phyloP scores from a whole-genome alignment of 768 basidiomycete species.

The Collybiopsis confluens region DNA sequence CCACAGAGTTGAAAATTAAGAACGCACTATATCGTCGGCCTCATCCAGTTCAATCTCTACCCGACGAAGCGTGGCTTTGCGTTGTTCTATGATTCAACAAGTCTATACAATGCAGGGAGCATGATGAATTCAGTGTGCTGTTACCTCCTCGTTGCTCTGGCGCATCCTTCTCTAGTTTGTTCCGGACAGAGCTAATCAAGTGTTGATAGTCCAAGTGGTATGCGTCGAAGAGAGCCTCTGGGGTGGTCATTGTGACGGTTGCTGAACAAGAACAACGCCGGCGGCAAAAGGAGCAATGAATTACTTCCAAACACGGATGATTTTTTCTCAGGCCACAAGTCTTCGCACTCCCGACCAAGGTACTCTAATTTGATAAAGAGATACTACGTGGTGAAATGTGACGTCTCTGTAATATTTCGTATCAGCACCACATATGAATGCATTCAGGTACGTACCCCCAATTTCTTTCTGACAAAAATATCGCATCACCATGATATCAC shows the following conservation, averaged over 20 bases:
- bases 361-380: too few species aligned
- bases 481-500: conserved; percentile 9
- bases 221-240: conserved; percentile 66
- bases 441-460: neutral
- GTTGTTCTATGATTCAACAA: conserved; percentile 52
- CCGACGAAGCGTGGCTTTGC: conserved; percentile 72
- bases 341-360: too few species aligned
- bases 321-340: neutral
- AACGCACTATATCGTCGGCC: conserved; percentile 85
- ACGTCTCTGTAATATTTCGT: conserved; percentile 2
- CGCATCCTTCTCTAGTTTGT: conserved; percentile 73
- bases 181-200: conserved; percentile 59
- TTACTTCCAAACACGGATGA: neutral
- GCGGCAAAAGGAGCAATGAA: neutral
- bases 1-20: neutral
- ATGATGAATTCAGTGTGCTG: conserved; percentile 13
- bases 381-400: too few species aligned
- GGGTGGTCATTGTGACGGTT: conserved; percentile 34
- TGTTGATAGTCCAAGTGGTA: conserved; percentile 85
- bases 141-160: conserved; percentile 66
- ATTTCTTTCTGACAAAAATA: neutral
- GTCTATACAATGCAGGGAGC: neutral
- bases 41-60: conserved; percentile 91
- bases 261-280: neutral
- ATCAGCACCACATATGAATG: conserved; percentile 1